Base-by-base conservation (phyloP, 2,329 filamentous ascomycete species). In the Sclerotinia nivalis region DNA sequence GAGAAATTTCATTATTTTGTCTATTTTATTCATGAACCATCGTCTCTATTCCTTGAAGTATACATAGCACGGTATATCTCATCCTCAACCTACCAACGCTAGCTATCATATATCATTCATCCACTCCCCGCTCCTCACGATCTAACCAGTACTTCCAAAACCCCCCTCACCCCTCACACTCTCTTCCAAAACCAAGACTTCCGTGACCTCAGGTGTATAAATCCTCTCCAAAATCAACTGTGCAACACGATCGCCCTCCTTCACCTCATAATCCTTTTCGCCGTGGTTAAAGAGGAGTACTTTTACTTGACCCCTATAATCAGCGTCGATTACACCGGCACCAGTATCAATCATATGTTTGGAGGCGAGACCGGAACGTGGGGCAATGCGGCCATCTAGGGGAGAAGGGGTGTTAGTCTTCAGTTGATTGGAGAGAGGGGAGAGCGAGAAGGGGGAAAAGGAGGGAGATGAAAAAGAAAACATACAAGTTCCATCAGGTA, bases 331-430 rank as follows among this genome's bases (percentile, higher is more conserved):
- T 73, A 99, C 96, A 68, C 96, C 96, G 0, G 96, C 96, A 72
- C 96, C 93, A 0, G 92, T 96, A 80, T 97, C 93, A 80, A 99
- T 98, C 82, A 94, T 96, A 83, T 98, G 89, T 84, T 99, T 99
- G 71, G 89, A 86, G 2, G 95, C 95, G 49, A 97, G 89, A 61
- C 93, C 93, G n/a, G 92, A 96, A 74, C 94, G 91, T 13, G 94
- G 94, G 4, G 94, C 94, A 69, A 97, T 89, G 70, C 94, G 91
- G 74, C 95, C 95, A 79, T 98, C 93, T 95, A 73, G 7, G 28
- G 22, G 18, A 20, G n/a, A 8, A 15, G 25, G 37, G n/a, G 9
- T 22, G 34, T 70, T 58, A 67, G 45, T 50, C 37, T 40, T 8
- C 5, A 56, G 40, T 69, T 62, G 9, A n/a, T 1, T 47, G 43